Percentiles rank a stretch among this genome's conserved stretches.
Evolutionary conservation across 2,329 filamentous ascomycete species (phyloP).

Genomic region (Fusarium dlaminii): DNA sequence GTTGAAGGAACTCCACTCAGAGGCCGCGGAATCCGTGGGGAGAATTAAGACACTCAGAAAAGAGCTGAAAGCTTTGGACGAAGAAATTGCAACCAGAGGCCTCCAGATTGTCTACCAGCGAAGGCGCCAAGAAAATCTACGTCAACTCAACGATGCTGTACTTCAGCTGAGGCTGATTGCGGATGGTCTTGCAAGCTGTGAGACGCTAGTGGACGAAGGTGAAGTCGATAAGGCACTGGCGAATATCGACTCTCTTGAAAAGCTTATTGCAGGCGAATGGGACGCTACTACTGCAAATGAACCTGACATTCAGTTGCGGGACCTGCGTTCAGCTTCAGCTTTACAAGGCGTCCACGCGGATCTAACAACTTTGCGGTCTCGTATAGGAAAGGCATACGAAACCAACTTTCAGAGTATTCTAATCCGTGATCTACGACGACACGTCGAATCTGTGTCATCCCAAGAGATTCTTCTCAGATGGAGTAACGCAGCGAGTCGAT

Average conservation of each 20-base stretch:
- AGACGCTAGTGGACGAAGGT: constrained; percentile 83
- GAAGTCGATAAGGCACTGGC: constrained; percentile 83
- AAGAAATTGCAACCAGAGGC: constrained; percentile 86
- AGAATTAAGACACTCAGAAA: constrained; percentile 83
- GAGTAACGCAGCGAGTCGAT: constrained; percentile 79
- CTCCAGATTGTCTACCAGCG: constrained; percentile 87
- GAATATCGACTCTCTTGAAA: constrained; percentile 80
- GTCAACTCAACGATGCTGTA: constrained; percentile 83
- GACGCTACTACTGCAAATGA: constrained; percentile 49
- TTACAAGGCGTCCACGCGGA: constrained; percentile 83
- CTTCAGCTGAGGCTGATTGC: constrained; percentile 84
- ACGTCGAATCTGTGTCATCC: constrained; percentile 76
- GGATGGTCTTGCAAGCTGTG: constrained; percentile 77
- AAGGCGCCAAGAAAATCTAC: constrained; percentile 83
- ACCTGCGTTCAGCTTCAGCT: constrained; percentile 80
- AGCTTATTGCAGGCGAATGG: constrained; percentile 78
- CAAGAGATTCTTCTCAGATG: constrained; percentile 84
- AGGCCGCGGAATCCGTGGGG: constrained; percentile 89
- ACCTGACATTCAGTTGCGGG: constrained; percentile 59
- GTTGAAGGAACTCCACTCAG: constrained; percentile 87
- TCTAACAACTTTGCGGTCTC: constrained; percentile 76
- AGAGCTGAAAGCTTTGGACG: constrained; percentile 83
- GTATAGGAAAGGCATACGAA: constrained; percentile 90
- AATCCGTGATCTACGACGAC: constrained; percentile 81
- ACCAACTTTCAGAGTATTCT: constrained; percentile 80